Evolutionary conservation across 208 protist species (phyloP), one percentile per base, ranked within the genome.

Genomic region (Acanthamoeba lenticulata): DNA sequence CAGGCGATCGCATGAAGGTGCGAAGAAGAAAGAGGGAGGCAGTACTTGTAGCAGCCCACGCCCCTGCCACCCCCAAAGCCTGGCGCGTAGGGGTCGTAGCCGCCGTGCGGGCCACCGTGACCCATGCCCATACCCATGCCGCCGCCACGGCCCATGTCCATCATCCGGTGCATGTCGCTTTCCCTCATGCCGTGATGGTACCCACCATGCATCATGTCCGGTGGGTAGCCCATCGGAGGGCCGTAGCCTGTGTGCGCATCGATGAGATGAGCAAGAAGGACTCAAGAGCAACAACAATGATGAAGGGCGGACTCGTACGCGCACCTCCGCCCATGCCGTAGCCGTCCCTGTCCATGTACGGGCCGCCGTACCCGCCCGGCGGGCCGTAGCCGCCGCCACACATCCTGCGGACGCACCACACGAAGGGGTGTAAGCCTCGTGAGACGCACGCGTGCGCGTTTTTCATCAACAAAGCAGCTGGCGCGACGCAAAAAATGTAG

Each of bases 281-380:
- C 19, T 15, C 13, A 90, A 34, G 21, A 90, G 36, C 44, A 36
- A 57, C 11, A n/a, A 13, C 0, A 13, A 24, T 47, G 42, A 36
- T 38, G 32, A 44, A 17, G 3, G 36, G 3, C 17, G 11, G 44
- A 34, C 36, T 38, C 5, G 40, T n/a, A 69, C 2, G 9, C 62
- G 17, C 79, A 93, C 89, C 89, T 81, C 89, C 89, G 27, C 55
- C 72, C 72, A 83, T 83, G 38, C 72, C 74, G 15, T 85, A 85
- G 42, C 74, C 74, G 4, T 27, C 34, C 3, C 44, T 32, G 6
- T 32, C 57, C 45, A 45, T 52, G 11, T 85, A 85, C 3, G 42
- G 42, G 21, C 81, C 47, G 34, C 44, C 52, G 7, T n/a, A 5
- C 49, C 72, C 72, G 72, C 29, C 29, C 5, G 13, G 13, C 6